Evolutionary conservation across 2,329 filamentous ascomycete species (phyloP).

Genomic region (Aspergillus carbonarius): DNA sequence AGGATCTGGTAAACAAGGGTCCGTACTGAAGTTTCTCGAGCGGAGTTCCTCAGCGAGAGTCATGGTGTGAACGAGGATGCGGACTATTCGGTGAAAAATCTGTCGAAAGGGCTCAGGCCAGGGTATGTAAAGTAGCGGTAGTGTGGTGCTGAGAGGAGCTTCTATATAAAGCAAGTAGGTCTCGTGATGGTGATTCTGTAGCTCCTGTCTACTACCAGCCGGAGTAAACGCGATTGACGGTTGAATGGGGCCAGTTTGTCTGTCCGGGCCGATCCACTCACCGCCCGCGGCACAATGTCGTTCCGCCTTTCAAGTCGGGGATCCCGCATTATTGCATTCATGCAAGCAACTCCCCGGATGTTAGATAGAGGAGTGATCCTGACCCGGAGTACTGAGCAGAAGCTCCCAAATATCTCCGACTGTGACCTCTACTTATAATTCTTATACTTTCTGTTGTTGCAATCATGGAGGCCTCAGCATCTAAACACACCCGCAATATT

Average conservation of each 20-base stretch:
- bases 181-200: neutral
- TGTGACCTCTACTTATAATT: neutral
- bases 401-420: neutral
- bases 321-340: neutral
- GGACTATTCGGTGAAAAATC: neutral
- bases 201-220: neutral
- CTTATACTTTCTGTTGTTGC: neutral
- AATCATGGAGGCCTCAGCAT: slow-evolving; percentile 12
- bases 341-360: neutral
- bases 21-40: slow-evolving; percentile 66
- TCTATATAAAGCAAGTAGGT: neutral
- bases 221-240: slow-evolving; percentile 21
- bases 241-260: slow-evolving; percentile 23
- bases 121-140: neutral
- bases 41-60: slow-evolving; percentile 62
- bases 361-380: neutral
- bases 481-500: slow-evolving; percentile 35
- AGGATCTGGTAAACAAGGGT: slow-evolving; percentile 17
- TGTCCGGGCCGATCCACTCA: slow-evolving; percentile 22
- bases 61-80: slow-evolving; percentile 42
- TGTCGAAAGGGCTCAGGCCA: neutral
- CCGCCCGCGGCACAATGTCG: slow-evolving; percentile 23
- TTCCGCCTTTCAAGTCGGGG: neutral
- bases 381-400: neutral
- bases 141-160: neutral